phyloP scores from a whole-genome alignment of 176 grass and related monocot species.

The Ensete ventricosum region DNA sequence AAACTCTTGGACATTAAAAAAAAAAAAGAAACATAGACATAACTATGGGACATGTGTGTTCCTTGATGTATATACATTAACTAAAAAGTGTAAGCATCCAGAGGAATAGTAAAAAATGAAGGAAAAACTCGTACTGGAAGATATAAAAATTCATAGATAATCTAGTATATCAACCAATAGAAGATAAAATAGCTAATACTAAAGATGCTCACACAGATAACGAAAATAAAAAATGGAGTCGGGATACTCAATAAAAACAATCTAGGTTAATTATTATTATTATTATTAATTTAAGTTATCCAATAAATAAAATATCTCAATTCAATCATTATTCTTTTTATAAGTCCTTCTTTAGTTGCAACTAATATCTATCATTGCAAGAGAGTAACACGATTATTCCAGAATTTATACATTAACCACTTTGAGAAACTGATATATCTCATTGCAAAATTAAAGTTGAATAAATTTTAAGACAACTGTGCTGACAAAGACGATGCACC shows the following conservation, averaged over 20 bases:
- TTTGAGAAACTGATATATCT: not conserved
- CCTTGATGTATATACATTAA: no score
- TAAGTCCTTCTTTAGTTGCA: not conserved
- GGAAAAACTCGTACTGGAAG: no score
- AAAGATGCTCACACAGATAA: not conserved
- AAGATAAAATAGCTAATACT: not conserved
- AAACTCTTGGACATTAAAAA: no score
- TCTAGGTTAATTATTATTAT: no score
- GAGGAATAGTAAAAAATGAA: no score
- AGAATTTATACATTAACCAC: not conserved
- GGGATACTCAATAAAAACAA: no score
- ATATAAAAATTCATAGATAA: not conserved
- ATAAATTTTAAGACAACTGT: not conserved
- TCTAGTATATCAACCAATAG: not conserved
- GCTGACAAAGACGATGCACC: constrained; percentile 31
- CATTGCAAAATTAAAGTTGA: not conserved
- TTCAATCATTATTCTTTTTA: no score
- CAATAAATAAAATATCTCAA: no score
- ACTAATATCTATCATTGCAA: not conserved
- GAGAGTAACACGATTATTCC: not conserved
- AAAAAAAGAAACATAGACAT: no score
- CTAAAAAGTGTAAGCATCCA: no score
- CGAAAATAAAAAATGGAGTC: not conserved
- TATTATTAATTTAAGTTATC: no score
- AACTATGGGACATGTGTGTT: no score